Percentiles rank a stretch among this genome's conserved stretches.
Conservation (phyloP, 257 asterid genomes). For the Rehmannia glutinosa region DNA sequence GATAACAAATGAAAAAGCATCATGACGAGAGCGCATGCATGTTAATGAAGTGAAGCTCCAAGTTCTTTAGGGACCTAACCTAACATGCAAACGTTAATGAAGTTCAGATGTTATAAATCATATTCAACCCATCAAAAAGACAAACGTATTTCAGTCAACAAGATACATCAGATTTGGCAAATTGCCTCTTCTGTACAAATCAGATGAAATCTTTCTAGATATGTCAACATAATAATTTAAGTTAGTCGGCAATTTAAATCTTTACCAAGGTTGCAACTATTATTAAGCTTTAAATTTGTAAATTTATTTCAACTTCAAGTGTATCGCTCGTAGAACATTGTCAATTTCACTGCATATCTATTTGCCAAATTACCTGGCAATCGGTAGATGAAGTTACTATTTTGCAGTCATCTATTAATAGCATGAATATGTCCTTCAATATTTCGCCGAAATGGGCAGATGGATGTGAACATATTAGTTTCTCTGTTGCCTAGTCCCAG, state of each 20-base stretch:
- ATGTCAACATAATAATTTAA: too few relatives aligned
- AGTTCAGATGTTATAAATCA: too few relatives aligned
- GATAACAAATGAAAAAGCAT: background rate
- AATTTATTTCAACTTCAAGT: background rate
- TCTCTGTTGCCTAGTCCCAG: slow-evolving; percentile 69
- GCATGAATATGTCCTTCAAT: slow-evolving; percentile 73
- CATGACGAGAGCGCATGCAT: background rate
- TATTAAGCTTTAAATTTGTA: background rate
- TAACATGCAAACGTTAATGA: too few relatives aligned
- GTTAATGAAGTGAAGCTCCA: too few relatives aligned
- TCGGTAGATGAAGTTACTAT: slow-evolving; percentile 73
- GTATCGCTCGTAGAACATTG: background rate
- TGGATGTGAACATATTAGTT: slow-evolving; percentile 49
- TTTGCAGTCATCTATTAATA: slow-evolving; percentile 61
- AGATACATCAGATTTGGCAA: background rate
- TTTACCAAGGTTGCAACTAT: too few relatives aligned
- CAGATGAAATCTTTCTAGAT: background rate
- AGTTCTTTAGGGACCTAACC: too few relatives aligned
- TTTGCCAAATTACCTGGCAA: slow-evolving; percentile 82
- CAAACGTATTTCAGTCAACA: too few relatives aligned
- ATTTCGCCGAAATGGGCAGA: slow-evolving; percentile 76
- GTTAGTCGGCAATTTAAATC: too few relatives aligned
- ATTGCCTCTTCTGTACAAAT: background rate
- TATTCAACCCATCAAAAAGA: too few relatives aligned
- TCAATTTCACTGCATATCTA: too few relatives aligned